Base-by-base conservation (phyloP, 371 early-diverging fungal species). In the Coemansia sp. region DNA sequence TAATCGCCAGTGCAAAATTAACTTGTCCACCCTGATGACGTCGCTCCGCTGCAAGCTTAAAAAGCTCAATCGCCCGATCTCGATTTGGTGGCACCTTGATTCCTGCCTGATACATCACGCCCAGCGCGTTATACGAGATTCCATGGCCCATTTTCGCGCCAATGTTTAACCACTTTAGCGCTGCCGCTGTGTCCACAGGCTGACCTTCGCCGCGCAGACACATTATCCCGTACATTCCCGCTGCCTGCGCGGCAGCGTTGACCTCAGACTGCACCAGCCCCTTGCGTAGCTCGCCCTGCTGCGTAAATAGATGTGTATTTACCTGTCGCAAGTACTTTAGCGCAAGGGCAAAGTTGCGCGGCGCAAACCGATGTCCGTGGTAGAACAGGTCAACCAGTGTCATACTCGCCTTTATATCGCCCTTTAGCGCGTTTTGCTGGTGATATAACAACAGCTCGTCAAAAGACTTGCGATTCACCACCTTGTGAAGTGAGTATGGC, bases 201-300 rank as follows among this genome's bases (percentile, higher is more conserved):
- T 88, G 89, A 23, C 95, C 94, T 71, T 96, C 96, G 36, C 97
- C 98, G 44, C 97, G 88, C 89, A 89, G 85, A 68, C 91, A 87
- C 96, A 98, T 96, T 17, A 82, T 69, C 0, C 97, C 98, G 9
- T 93, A 66, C 64, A 88, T 85, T 0, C 90, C 92, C 7, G 93
- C 90, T 0, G 94, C 92, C 65, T 88, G 79, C 3, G 91, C 91
- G 2, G 65, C 79, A 19, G 53, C 12, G 48, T n/a, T 39, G 7
- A 32, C 49, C 28, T 67, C 72, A 4, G 48, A 21, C 57, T 63
- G 70, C 32, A 61, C 15, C 52, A 67, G 58, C 19, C 63, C 67
- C 55, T 52, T 23, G 26, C 63, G 75, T 19, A 69, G 58, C 57
- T 68, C 63, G 19, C 63, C 69, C 49, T 44, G 57, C 17, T 23